These are phyloP conservation scores for Colletotrichum plurivorum DNA, from an alignment of 2,329 filamentous ascomycete species.

Conservation along the genomic window DNA sequence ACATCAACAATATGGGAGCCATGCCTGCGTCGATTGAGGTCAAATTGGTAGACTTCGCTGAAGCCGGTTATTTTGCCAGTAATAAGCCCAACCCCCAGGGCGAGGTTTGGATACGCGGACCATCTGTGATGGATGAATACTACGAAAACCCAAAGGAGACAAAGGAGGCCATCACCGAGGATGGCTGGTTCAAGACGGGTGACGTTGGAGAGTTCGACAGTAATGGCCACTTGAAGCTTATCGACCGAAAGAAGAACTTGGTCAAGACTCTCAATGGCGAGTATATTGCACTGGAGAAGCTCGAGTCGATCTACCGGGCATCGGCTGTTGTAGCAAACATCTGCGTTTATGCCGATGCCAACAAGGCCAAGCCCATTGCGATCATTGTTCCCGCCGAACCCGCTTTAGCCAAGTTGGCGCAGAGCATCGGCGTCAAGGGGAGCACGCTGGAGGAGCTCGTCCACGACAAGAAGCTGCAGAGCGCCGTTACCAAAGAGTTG, in stretches of 20 bases:
- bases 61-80: slow-evolving; percentile 83
- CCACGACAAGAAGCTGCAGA: slow-evolving; percentile 75
- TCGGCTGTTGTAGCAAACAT: slow-evolving; percentile 67
- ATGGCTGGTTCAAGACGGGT: slow-evolving; percentile 91
- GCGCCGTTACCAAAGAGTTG: slow-evolving; percentile 74
- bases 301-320: slow-evolving; percentile 68
- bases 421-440: slow-evolving; percentile 60
- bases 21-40: slow-evolving; percentile 82
- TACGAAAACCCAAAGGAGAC: slow-evolving; percentile 86
- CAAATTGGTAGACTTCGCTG: slow-evolving; percentile 88
- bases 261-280: slow-evolving; percentile 87
- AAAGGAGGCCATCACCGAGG: slow-evolving; percentile 75
- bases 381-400: slow-evolving; percentile 71
- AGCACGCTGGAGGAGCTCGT: slow-evolving; percentile 76
- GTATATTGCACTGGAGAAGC: slow-evolving; percentile 86
- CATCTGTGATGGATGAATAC: slow-evolving; percentile 79
- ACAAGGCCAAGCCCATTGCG: slow-evolving; percentile 67
- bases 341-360: slow-evolving; percentile 67
- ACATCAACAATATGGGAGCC: slow-evolving; percentile 77
- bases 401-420: slow-evolving; percentile 67
- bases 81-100: slow-evolving; percentile 85
- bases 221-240: slow-evolving; percentile 79
- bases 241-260: slow-evolving; percentile 91
- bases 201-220: slow-evolving; percentile 85
- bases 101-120: slow-evolving; percentile 90